Evolutionary conservation across 129 eudicot genomes (phyloP).

Genomic region (Flaveria sonorensis): DNA sequence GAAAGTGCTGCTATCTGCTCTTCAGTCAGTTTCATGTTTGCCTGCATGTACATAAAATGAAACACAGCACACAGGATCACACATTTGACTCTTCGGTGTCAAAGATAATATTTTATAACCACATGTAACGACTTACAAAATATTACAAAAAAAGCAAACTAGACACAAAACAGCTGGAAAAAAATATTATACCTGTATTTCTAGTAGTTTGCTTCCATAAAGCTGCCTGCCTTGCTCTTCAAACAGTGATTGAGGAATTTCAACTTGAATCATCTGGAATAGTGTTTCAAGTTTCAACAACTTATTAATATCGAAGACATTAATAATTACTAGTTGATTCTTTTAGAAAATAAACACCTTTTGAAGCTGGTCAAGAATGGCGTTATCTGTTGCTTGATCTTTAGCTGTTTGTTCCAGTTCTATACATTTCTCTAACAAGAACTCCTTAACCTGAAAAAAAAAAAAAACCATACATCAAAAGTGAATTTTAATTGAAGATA

Average conservation of each 20-base stretch:
- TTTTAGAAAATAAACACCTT: constrained; percentile 49
- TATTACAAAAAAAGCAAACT: not conserved
- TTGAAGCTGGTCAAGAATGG: constrained; percentile 77
- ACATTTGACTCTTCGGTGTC: constrained; percentile 18
- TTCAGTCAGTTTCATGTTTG: constrained; percentile 70
- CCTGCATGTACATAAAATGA: constrained; percentile 36
- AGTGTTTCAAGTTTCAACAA: not conserved
- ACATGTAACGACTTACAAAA: constrained; percentile 9
- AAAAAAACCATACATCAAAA: constrained; percentile 10
- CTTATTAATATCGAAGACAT: constrained; percentile 4
- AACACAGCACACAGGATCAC: not conserved
- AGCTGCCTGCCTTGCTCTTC: constrained; percentile 98
- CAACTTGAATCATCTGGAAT: constrained; percentile 85
- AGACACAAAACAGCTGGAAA: not conserved
- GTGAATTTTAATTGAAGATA: not conserved
- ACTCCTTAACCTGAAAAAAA: constrained; percentile 65
- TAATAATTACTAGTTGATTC: not conserved
- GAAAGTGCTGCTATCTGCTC: constrained; percentile 76
- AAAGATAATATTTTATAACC: constrained; percentile 12
- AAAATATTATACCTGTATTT: constrained; percentile 69
- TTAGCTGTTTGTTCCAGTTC: constrained; percentile 93
- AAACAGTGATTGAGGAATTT: constrained; percentile 79
- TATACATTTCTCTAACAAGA: constrained; percentile 59
- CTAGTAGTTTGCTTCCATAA: constrained; percentile 77
- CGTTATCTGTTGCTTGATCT: constrained; percentile 95